phyloP scores from a whole-genome alignment of 495 filamentous ascomycete species.

The Darksidea phi region DNA sequence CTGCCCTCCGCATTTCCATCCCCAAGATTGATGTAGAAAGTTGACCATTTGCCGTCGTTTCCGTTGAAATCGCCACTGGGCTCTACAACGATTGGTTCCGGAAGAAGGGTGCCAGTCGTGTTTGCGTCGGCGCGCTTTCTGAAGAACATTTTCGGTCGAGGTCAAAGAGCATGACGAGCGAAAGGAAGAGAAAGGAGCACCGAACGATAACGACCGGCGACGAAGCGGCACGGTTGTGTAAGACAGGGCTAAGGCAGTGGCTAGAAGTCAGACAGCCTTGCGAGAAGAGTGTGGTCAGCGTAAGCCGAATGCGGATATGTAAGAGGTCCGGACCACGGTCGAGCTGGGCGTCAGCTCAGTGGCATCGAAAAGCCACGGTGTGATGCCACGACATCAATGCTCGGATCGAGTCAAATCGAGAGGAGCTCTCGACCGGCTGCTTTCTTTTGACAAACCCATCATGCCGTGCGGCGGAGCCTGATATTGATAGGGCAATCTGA shows the following conservation, averaged over 20 bases:
- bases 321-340: not conserved
- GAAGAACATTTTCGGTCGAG: conserved; percentile 25
- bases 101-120: not conserved
- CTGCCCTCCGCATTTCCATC: not conserved
- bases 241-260: conserved; percentile 11
- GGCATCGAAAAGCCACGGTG: conserved; percentile 9
- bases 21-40: conserved; percentile 33
- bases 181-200: not conserved
- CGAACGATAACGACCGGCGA: conserved; percentile 1
- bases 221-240: conserved; percentile 7
- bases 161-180: conserved; percentile 12
- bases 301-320: conserved; percentile 7
- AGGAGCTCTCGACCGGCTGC: not conserved
- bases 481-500: conserved; percentile 6
- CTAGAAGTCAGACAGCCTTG: conserved; percentile 8
- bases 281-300: conserved; percentile 4
- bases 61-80: conserved; percentile 27
- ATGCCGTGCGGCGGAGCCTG: conserved; percentile 19
- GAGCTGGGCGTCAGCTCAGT: conserved; percentile 20
- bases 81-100: conserved; percentile 13
- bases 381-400: conserved; percentile 18
- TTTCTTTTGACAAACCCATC: conserved; percentile 27
- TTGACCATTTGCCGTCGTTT: conserved; percentile 38
- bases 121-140: conserved; percentile 19
- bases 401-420: conserved; percentile 7